These are phyloP conservation scores for Serendipita sp. DNA, from an alignment of 768 basidiomycete genomes.

Conservation along the genomic window DNA sequence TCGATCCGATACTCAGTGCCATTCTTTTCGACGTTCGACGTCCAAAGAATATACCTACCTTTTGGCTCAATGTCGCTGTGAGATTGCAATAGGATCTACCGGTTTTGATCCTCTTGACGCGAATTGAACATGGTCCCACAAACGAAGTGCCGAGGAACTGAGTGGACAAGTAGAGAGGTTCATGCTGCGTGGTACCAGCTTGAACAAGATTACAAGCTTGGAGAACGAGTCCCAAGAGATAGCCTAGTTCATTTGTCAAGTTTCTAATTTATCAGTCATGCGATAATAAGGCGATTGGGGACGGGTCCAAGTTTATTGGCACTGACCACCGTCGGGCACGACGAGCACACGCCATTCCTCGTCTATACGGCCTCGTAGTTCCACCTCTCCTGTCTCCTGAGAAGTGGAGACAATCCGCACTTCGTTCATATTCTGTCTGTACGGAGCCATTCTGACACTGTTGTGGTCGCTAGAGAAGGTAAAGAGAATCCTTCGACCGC, in stretches of 20 bases:
- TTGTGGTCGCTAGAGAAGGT: neutral
- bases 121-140: neutral
- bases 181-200: neutral
- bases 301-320: neutral
- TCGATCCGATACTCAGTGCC: too few species aligned
- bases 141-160: neutral
- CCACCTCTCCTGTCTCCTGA: neutral
- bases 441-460: neutral
- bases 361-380: neutral
- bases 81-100: neutral
- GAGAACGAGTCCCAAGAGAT: neutral
- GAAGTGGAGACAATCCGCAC: neutral
- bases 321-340: neutral
- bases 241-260: neutral
- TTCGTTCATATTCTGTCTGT: neutral
- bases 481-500: neutral
- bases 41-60: neutral
- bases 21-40: too few species aligned
- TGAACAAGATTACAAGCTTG: constrained; percentile 1
- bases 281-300: neutral
- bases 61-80: neutral
- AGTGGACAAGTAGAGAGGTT: neutral
- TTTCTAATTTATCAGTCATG: neutral
- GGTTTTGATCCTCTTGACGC: neutral
- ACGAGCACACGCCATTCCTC: neutral